phyloP scores from a whole-genome alignment of 345 rosid species.

The Lepidium aucheri region DNA sequence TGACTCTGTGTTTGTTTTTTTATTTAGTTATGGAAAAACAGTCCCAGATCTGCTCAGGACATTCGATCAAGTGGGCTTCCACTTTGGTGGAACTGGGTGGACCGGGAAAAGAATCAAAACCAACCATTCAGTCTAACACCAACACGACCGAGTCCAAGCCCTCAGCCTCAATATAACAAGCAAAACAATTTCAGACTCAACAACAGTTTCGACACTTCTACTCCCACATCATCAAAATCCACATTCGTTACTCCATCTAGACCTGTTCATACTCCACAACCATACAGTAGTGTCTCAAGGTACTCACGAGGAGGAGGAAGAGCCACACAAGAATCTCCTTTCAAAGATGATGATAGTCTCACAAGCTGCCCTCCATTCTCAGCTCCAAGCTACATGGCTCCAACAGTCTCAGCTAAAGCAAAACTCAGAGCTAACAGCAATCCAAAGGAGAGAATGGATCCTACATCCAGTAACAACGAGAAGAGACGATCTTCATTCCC shows the following conservation, averaged over 20 bases:
- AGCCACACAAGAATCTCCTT: constrained; percentile 47
- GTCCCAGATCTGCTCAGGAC: constrained; percentile 49
- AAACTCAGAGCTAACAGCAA: constrained; percentile 68
- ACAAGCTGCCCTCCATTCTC: constrained; percentile 87
- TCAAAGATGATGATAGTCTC: constrained; percentile 92
- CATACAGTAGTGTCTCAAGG: constrained; percentile 37
- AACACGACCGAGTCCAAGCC: constrained; percentile 40
- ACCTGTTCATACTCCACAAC: constrained; percentile 43
- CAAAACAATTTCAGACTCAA: constrained; percentile 39
- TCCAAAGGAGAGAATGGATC: constrained; percentile 55
- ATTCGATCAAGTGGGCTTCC: constrained; percentile 58
- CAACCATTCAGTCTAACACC: constrained; percentile 25
- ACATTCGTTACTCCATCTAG: constrained; percentile 36
- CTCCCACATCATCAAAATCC: constrained; percentile 76
- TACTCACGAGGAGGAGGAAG: constrained; percentile 56
- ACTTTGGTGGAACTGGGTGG: constrained; percentile 99
- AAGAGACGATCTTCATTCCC: constrained; percentile 74
- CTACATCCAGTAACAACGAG: constrained; percentile 47
- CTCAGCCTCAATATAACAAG: constrained; percentile 35
- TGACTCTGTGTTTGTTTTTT: background rate
- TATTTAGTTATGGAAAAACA: constrained; percentile 51
- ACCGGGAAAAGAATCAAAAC: constrained; percentile 45
- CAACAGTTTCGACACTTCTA: constrained; percentile 46
- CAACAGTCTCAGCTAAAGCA: constrained; percentile 77
- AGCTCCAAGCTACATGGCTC: constrained; percentile 82